A percentile compares a stretch with the other conserved stretches of the same genome.
These are phyloP conservation scores for Barnettozyma wickerhamii DNA, from an alignment of 805 yeast species.

Conservation along the genomic window DNA sequence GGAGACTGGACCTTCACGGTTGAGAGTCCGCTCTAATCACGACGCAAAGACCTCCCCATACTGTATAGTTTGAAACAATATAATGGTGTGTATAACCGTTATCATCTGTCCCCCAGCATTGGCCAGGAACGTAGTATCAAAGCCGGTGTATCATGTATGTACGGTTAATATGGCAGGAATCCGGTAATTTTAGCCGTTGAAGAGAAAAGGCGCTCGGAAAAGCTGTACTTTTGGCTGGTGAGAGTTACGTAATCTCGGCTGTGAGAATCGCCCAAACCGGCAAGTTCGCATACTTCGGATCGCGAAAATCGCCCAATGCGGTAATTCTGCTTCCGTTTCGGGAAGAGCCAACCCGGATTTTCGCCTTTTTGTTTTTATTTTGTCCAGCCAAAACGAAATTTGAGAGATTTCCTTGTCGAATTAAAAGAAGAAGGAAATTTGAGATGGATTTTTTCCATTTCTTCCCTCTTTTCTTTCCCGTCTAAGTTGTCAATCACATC, in stretches of 20 bases:
- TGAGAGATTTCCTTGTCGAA: not conserved
- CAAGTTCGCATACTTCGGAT: constrained; percentile 1
- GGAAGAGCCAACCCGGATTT: not conserved
- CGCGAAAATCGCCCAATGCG: constrained; percentile 2
- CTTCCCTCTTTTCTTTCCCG: constrained; percentile 3
- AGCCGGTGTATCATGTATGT: too few relatives aligned
- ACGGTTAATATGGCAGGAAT: too few relatives aligned
- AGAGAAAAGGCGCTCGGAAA: too few relatives aligned
- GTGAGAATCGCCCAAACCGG: constrained; percentile 8
- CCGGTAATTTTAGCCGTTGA: too few relatives aligned
- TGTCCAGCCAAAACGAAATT: not conserved
- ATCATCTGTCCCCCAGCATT: too few relatives aligned
- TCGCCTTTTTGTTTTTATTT: not conserved
- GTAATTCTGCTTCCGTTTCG: not conserved
- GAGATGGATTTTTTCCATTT: constrained; percentile 2
- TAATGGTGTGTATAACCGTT: too few relatives aligned
- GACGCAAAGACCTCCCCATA: too few relatives aligned
- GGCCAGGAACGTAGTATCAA: too few relatives aligned
- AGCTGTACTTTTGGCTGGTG: too few relatives aligned
- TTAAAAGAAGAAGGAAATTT: not conserved
- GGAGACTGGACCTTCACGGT: constrained; percentile 68
- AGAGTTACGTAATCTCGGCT: not conserved
- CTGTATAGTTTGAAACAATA: too few relatives aligned
- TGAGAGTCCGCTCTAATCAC: constrained; percentile 24
- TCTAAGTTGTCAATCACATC: too few relatives aligned